Base-by-base conservation (phyloP, 768 basidiomycete species). In the Leccinum sublutescens region DNA sequence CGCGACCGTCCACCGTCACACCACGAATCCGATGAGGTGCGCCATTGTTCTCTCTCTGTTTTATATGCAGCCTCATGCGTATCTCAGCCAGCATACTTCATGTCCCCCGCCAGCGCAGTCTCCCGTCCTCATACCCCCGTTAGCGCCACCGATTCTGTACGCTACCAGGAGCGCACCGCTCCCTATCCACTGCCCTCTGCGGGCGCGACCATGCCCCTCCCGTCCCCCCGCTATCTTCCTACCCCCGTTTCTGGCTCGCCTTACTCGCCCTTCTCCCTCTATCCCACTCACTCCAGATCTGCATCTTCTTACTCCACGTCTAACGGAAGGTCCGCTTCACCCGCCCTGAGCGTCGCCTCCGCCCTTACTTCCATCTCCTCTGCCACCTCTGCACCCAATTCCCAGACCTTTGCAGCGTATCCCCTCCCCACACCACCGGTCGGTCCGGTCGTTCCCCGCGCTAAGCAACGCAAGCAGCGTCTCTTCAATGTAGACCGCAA, bases 401-500 rank as follows among this genome's bases (percentile, higher is more conserved):
- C 72, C 0, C 74, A 72, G 57, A 60, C 71, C 3, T 74, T 71
- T 23, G 56, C 72, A 1, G 60, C 67, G 11, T 74, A 69, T 52
- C 65, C 74, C 1, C 72, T 74, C 43, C 70, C 64, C 11, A 65
- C 66, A 53, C 70, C 64, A 12, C 70, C 64, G 27, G 65, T 59
- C 11, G 72, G 70, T 10, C 70, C 72, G 3, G 72, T 68, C 64
- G 67, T 68, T 4, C 67, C 72, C 50, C 74, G 75, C 31, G 69
- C 73, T 52, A 85, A 87, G 65, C 83, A 87, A 56, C 81, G 80
- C 64, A 92, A 92, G 71, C 82, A 85, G 67, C 85, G 88, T 52
- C 84, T 95, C 47, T 85, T 83, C 68, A 88, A 88, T 68, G 77
- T 80, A 29, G 88, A 92, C 68, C 85, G 90, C 63, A 88, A 86